Percentiles rank a stretch among this genome's conserved stretches.
These are phyloP conservation scores for Herpomyces periplanetae DNA, from an alignment of 2,329 filamentous ascomycete genomes.

Conservation along the genomic window DNA sequence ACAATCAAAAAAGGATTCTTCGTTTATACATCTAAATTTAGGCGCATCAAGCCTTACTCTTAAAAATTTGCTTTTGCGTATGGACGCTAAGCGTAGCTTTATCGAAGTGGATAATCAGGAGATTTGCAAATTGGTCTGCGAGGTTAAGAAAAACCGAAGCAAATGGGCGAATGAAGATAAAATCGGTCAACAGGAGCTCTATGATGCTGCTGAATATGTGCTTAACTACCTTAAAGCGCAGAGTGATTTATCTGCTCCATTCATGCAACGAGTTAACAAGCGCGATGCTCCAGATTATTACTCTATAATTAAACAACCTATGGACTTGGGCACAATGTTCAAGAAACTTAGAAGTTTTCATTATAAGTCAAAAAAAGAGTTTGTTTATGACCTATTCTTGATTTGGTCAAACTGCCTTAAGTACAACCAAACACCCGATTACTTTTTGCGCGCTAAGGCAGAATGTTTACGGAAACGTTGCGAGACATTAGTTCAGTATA, in stretches of 20 bases:
- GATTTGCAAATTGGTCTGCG: conserved; percentile 63
- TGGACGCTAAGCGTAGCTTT: conserved; percentile 62
- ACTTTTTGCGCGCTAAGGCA: conserved; percentile 63
- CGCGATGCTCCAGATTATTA: conserved; percentile 88
- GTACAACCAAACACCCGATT: conserved; percentile 64
- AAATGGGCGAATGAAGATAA: conserved; percentile 98
- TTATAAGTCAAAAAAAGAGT: conserved; percentile 16
- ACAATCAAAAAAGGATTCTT: no score
- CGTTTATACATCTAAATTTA: no score
- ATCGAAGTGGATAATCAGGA: conserved; percentile 77
- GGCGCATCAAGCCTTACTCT: conserved; percentile 80
- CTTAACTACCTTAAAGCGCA: conserved; percentile 85
- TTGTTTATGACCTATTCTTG: conserved; percentile 30
- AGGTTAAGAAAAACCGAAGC: conserved; percentile 84
- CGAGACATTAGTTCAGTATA: conserved; percentile 73
- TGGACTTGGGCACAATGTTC: conserved; percentile 92
- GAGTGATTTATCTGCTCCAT: conserved; percentile 87
- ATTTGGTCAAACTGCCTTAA: conserved; percentile 92
- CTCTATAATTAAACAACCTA: conserved; percentile 76
- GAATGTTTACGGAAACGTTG: conserved; percentile 90
- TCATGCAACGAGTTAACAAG: conserved; percentile 76
- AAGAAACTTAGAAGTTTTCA: conserved; percentile 32
- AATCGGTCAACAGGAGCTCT: conserved; percentile 83
- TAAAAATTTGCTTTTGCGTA: conserved; percentile 80
- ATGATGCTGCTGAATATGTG: conserved; percentile 85